These are phyloP conservation scores for Blastobotrys capitulatus DNA, from an alignment of 1,139 yeast species.

Conservation along the genomic window DNA sequence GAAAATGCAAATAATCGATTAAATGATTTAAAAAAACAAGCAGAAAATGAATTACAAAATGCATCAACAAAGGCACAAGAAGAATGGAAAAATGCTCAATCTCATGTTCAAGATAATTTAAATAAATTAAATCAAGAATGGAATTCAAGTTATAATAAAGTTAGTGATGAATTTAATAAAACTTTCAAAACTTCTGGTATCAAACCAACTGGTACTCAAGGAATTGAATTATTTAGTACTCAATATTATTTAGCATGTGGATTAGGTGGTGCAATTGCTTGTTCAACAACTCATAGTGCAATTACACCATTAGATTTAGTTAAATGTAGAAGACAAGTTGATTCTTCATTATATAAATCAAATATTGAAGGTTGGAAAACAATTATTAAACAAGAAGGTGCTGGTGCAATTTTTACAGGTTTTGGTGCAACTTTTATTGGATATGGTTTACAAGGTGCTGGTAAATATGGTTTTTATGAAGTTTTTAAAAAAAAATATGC, in stretches of 20 bases:
- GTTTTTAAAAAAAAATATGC: constrained; percentile 74
- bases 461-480: constrained; percentile 93
- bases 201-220: constrained; percentile 13
- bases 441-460: constrained; percentile 91
- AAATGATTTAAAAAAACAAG: too few relatives aligned
- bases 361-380: constrained; percentile 74
- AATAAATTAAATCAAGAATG: not conserved
- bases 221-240: constrained; percentile 52
- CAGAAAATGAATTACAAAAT: not conserved
- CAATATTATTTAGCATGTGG: constrained; percentile 82
- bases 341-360: constrained; percentile 62
- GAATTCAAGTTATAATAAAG: not conserved
- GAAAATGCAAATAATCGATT: too few relatives aligned
- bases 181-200: not conserved
- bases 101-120: too few relatives aligned
- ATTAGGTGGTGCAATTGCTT: constrained; percentile 47
- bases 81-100: not conserved
- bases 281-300: constrained; percentile 93
- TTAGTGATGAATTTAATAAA: not conserved
- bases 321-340: constrained; percentile 87
- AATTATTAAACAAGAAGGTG: constrained; percentile 67
- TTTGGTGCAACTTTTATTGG: constrained; percentile 88
- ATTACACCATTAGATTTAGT: constrained; percentile 91
- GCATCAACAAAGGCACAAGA: not conserved
- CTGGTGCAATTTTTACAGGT: constrained; percentile 73